Base-by-base conservation (phyloP, 2,329 filamentous ascomycete species). In the Acrocalymma vagum region DNA sequence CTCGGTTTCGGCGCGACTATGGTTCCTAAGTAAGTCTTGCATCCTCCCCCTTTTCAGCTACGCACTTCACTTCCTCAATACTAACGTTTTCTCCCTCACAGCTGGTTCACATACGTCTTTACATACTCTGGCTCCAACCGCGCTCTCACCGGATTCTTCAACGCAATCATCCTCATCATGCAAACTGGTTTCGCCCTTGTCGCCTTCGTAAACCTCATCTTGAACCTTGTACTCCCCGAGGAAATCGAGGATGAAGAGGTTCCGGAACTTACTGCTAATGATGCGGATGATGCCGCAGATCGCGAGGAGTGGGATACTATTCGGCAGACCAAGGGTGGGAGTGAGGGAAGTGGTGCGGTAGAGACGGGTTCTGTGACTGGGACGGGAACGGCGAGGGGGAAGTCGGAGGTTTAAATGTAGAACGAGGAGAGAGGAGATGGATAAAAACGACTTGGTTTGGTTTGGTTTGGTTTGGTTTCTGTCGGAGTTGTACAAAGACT, bases 201-300 rank as follows among this genome's bases (percentile, higher is more conserved):
- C 0, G 91, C 88, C 0, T 79, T 91, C 16, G 63, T 92, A 26
- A 83, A 83, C 34, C 77, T 94, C 62, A 67, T 88, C 15, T 75
- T 96, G 33, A 95, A 95, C 63, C 67, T 94, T 33, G 53, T 82
- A 0, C 71, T 95, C 11, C 82, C 85, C 0, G 85, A 89, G 58
- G 90, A 95, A 70, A 72, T 86, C n/a, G 88, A 90, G 55, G 86
- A 88, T 28, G 76, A 78, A 20, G 73, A 75, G 34, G 64, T 43
- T 5, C 69, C 70, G 0, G 73, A 75, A 54, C 29, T 74, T n/a
- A 72, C 67, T 15, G 73, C 72, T 1, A 64, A 73, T 38, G 66
- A 63, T 28, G 60, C 52, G 8, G 72, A 75, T 41, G 68, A 67
- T 21, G 48, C 47, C 2, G 58, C 56, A 6, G 72, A 75, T 45